Evolutionary conservation across 106 monocot genomes (phyloP).

Genomic region (Chionographis japonica): DNA sequence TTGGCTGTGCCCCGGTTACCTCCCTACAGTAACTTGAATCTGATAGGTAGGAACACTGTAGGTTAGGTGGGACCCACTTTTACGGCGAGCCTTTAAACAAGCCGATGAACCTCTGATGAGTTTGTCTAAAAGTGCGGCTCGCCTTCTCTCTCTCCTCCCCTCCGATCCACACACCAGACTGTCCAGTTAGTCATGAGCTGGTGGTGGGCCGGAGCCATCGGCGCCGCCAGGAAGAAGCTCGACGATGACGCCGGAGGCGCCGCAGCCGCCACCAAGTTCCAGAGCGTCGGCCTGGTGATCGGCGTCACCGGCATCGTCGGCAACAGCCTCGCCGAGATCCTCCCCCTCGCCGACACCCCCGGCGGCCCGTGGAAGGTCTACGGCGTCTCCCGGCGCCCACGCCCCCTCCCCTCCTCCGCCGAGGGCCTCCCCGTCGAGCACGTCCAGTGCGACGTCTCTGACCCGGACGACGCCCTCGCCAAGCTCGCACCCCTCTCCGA

Average conservation of each 20-base stretch:
- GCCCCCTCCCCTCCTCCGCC: slow-evolving; percentile 6
- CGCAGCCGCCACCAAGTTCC: slow-evolving; percentile 4
- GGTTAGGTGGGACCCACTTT: too few relatives aligned
- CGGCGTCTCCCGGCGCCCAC: slow-evolving; percentile 59
- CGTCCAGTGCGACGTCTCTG: slow-evolving; percentile 48
- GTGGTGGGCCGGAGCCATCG: slow-evolving; percentile 98
- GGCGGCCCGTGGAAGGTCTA: slow-evolving; percentile 81
- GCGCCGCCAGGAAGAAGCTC: slow-evolving; percentile 54
- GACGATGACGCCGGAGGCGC: slow-evolving; percentile 7
- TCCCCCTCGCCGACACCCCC: slow-evolving; percentile 87
- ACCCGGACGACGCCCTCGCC: slow-evolving; percentile 35
- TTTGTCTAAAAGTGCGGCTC: background rate
- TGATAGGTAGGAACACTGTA: too few relatives aligned
- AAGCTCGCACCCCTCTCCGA: slow-evolving; percentile 76
- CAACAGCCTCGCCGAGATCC: slow-evolving; percentile 79
- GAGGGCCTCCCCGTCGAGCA: slow-evolving; percentile 27
- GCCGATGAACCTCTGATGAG: too few relatives aligned
- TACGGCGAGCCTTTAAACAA: too few relatives aligned
- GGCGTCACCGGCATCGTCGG: slow-evolving; percentile 68
- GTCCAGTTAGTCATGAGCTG: slow-evolving; percentile 53
- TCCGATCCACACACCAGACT: background rate
- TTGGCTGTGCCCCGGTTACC: too few relatives aligned
- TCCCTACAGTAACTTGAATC: too few relatives aligned
- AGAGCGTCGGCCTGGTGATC: slow-evolving; percentile 37
- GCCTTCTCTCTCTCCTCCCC: background rate